Percentiles rank a stretch among this genome's conserved stretches.
These are phyloP conservation scores for Neurospora sp. DNA, from an alignment of 495 filamentous ascomycete genomes.

Conservation along the genomic window DNA sequence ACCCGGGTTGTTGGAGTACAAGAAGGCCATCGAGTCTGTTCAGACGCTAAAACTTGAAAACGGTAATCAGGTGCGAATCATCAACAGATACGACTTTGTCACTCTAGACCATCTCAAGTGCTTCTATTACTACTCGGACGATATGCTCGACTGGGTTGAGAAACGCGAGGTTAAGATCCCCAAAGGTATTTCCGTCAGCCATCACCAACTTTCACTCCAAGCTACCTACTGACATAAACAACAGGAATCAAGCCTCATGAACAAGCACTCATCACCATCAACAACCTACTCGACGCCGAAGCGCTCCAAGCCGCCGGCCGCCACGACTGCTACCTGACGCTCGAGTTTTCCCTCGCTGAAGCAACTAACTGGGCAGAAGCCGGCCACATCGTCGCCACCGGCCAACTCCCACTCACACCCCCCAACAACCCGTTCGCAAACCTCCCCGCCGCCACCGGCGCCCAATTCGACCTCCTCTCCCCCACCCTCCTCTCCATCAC, in stretches of 20 bases:
- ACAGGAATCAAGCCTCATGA: constrained; percentile 25
- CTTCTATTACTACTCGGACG: not conserved
- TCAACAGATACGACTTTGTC: constrained; percentile 46
- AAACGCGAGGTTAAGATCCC: constrained; percentile 25
- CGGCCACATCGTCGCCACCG: constrained; percentile 41
- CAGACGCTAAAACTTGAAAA: constrained; percentile 25
- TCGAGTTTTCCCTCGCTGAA: constrained; percentile 32
- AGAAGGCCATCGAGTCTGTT: constrained; percentile 55
- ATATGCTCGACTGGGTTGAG: constrained; percentile 1
- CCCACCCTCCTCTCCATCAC: constrained; percentile 19
- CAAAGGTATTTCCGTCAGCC: constrained; percentile 1
- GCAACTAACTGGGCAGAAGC: constrained; percentile 34
- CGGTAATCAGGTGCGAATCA: constrained; percentile 28
- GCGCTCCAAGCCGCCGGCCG: not conserved
- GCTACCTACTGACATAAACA: constrained; percentile 12
- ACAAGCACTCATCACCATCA: constrained; percentile 21
- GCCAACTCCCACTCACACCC: constrained; percentile 32
- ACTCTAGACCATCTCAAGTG: constrained; percentile 39
- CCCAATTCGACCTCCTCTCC: not conserved
- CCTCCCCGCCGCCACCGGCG: not conserved
- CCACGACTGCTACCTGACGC: constrained; percentile 31
- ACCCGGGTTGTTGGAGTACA: constrained; percentile 52
- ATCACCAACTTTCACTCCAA: not conserved
- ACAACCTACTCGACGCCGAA: constrained; percentile 5
- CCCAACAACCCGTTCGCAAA: constrained; percentile 8